Evolutionary conservation across 2,329 filamentous ascomycete species (phyloP), one percentile per base, ranked within the genome.

Genomic region (Metarhizium sp.): DNA sequence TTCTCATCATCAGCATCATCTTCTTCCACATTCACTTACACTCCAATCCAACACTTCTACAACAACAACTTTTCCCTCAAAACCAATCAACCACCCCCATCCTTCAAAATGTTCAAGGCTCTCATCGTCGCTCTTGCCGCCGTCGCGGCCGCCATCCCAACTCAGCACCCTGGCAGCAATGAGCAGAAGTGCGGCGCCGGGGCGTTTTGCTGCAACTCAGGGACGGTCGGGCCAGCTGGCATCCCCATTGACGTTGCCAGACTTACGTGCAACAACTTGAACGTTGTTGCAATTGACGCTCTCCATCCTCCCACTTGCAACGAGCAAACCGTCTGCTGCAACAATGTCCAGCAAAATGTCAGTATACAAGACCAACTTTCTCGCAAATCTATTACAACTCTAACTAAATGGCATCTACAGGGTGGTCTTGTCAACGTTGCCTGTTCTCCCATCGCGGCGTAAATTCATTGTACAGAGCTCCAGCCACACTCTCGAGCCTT

Each of bases 101-200:
- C 32, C 48, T 50, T 50, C 48, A 50, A 34, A 18, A 50, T 50
- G 48, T 50, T 50, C 48, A 50, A 50, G 48, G 14, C 48, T 20
- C 16, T 50, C 48, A 50, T 50, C 48, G 16, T 38, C 32, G 48
- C 48, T 50, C 34, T 50, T 30, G 48, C 48, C 18, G 48, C 48
- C 48, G 48, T 50, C 32, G 48, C 48, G n/a, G 48, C 29, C 18
- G 48, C 48, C 32, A 13, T 36, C 5, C 48, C 48, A 30, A 47
- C 45, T 11, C 3, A 3, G 20, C 43, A 13, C 0, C 11, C 32
- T 8, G 8, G 32, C 32, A 34, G 32, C 25, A 25, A 34, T 25
- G 6, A 6, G 3, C 13, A 1, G 2, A 11, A 18, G 18, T 18
- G 18, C 18, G 18, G 18, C 18, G 18, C 18, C 18, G 18, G 18